A percentile compares a stretch with the other conserved stretches of the same genome.
phyloP scores from a whole-genome alignment of 2,329 filamentous ascomycete genomes.

The Dactylellina haptotyla region DNA sequence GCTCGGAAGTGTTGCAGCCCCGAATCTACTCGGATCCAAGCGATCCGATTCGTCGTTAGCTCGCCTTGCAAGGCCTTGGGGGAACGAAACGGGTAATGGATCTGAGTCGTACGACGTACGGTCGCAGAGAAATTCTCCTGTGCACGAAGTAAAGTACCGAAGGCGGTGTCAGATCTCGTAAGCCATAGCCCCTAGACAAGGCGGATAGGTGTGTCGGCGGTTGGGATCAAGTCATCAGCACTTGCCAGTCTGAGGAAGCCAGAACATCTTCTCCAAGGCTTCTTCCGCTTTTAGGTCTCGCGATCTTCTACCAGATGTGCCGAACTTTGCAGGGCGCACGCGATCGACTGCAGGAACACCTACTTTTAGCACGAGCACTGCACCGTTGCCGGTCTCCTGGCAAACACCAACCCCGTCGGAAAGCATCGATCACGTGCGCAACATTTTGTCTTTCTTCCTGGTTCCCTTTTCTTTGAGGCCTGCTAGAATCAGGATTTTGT shows the following conservation, averaged over 20 bases:
- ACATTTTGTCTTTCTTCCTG: no score
- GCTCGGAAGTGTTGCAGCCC: constrained; percentile 21
- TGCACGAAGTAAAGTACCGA: constrained; percentile 26
- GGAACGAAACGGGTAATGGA: background rate
- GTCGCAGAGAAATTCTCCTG: constrained; percentile 2
- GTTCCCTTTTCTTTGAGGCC: no score
- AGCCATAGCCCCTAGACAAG: constrained; percentile 16
- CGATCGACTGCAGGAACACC: background rate
- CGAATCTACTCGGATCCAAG: constrained; percentile 1
- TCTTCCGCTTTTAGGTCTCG: background rate
- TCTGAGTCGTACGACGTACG: background rate
- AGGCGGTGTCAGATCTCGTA: constrained; percentile 19
- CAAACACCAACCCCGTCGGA: no score
- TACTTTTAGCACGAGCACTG: background rate
- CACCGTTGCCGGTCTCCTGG: no score
- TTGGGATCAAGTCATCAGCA: no score
- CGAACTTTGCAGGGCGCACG: background rate
- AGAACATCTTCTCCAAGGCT: no score
- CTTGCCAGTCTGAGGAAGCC: no score
- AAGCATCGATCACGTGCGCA: no score
- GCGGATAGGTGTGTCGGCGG: no score
- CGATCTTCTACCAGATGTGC: background rate
- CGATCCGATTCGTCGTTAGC: constrained; percentile 36
- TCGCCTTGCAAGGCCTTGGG: no score
- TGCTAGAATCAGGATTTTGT: no score